Evolutionary conservation across 2,329 filamentous ascomycete genomes (phyloP).

Genomic region (Mycosphaerella sp.): DNA sequence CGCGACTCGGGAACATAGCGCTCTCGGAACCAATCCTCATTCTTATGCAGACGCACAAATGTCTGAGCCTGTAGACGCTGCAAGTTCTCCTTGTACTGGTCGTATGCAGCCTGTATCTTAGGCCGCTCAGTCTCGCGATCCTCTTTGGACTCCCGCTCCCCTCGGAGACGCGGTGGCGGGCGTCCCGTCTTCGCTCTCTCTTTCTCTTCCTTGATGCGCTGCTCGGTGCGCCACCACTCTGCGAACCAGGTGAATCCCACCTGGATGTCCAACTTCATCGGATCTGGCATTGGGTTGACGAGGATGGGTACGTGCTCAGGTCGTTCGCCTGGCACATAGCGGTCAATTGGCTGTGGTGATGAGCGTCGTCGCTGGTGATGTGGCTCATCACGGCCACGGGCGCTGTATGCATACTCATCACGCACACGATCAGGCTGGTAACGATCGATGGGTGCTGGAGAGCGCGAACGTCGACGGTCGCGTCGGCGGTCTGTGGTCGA

Average conservation of each 20-base stretch:
- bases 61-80: constrained; percentile 58
- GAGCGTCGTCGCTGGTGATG: constrained; percentile 51
- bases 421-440: constrained; percentile 66
- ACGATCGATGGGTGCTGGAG: constrained; percentile 63
- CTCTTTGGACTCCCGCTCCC: constrained; percentile 60
- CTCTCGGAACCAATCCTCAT: constrained; percentile 97
- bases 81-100: constrained; percentile 59
- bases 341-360: constrained; percentile 65
- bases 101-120: constrained; percentile 65
- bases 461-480: constrained; percentile 64
- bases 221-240: constrained; percentile 79
- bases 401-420: constrained; percentile 55
- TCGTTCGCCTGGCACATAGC: constrained; percentile 63
- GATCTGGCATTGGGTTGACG: constrained; percentile 64
- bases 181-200: constrained; percentile 64
- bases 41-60: constrained; percentile 88
- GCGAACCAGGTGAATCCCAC: constrained; percentile 81
- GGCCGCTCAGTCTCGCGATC: constrained; percentile 73
- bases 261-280: constrained; percentile 66
- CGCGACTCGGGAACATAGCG: constrained; percentile 81
- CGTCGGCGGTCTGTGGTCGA: constrained; percentile 31
- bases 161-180: constrained; percentile 53
- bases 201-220: constrained; percentile 74
- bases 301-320: constrained; percentile 51
- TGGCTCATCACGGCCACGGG: constrained; percentile 56